Base-by-base conservation (phyloP, 495 filamentous ascomycete genomes). In the Lepidopterella palustris region DNA sequence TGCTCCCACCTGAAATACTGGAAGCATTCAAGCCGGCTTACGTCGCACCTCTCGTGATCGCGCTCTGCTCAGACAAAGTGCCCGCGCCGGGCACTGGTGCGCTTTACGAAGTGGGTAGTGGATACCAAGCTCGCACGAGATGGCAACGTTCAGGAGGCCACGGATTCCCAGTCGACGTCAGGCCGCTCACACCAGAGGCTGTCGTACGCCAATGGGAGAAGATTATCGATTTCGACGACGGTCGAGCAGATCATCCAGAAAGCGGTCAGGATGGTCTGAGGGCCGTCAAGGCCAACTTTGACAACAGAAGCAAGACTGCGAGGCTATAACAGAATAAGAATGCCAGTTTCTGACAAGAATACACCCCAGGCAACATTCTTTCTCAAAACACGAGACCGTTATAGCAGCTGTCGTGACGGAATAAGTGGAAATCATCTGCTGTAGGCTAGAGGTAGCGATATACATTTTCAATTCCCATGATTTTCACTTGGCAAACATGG, bases 11-110 rank as follows among this genome's bases (percentile, higher is more conserved):
- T 70, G 93, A 97, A 76, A 85, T 97, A 79, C 91, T 98, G 42
- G 92, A 97, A 79, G 95, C 93, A 32, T 96, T 98, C 83, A 98
- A 98, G 85, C 93, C 93, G 45, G 93, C 96, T 66, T 97, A 97
- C 72, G 92, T 98, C 74, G 93, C 93, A 45, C 93, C 93, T 48
- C 72, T 97, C 40, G 92, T 98, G 49, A 86, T 88, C 27, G 83
- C 89, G 27, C 86, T 98, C 42, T 87, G 82, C 78, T 93, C 89
- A 56, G 93, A 98, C 75, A 88, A 88, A 69, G 79, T 88, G 23
- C 92, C 92, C 26, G 82, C 86, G 63, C 84, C 89, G 63, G 81
- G 84, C 11, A 97, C 91, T 62, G 92, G 92, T 65, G 86, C 84
- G 51, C 83, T 98, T 15, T 98, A 87, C 75, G 93, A 98, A 79